Conservation (phyloP, 129 eudicot genomes). For the Flaveria brownii region DNA sequence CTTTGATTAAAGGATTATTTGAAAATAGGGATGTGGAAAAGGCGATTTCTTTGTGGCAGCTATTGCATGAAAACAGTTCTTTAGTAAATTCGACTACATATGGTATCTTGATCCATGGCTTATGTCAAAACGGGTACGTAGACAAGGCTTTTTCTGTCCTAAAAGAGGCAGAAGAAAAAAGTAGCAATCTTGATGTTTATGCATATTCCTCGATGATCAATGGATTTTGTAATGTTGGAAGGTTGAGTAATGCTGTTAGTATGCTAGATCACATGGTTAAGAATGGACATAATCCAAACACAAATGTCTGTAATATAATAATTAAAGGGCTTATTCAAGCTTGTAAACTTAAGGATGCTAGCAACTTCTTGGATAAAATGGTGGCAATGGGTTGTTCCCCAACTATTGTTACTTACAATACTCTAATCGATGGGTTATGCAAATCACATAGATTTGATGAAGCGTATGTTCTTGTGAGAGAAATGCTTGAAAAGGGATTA, state of each 20-base stretch:
- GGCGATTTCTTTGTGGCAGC: constrained; percentile 60
- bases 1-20: constrained; percentile 56
- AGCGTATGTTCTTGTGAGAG: constrained; percentile 62
- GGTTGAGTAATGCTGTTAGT: constrained; percentile 55
- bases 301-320: constrained; percentile 68
- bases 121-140: constrained; percentile 63
- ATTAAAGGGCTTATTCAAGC: constrained; percentile 64
- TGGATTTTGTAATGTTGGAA: constrained; percentile 60
- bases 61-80: constrained; percentile 34
- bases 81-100: constrained; percentile 55
- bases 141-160: constrained; percentile 53
- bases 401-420: constrained; percentile 72
- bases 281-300: constrained; percentile 53
- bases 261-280: constrained; percentile 54
- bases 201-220: constrained; percentile 71
- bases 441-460: constrained; percentile 63
- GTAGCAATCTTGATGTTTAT: constrained; percentile 45
- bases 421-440: constrained; percentile 70
- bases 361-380: constrained; percentile 49
- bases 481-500: constrained; percentile 72
- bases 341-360: constrained; percentile 57
- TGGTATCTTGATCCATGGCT: constrained; percentile 71
- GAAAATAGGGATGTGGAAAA: constrained; percentile 59
- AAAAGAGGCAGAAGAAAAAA: constrained; percentile 48
- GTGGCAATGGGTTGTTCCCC: constrained; percentile 50